phyloP scores from a whole-genome alignment of 2,329 filamentous ascomycete genomes.

The Botrytis sinoallii region DNA sequence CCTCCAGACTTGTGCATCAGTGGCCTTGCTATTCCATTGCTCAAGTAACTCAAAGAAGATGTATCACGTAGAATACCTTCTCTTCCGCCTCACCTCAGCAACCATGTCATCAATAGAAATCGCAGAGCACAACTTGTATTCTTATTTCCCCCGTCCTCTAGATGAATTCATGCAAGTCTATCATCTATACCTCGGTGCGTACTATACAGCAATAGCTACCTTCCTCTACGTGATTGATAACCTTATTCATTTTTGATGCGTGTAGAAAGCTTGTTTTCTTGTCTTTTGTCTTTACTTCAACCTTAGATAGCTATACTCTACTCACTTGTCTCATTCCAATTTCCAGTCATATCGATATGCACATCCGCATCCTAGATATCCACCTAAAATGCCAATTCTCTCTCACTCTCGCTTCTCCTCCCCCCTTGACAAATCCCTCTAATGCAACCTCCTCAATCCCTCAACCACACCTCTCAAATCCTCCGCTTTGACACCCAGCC shows the following conservation, averaged over 20 bases:
- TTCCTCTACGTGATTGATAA: not conserved
- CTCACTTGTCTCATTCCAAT: not conserved
- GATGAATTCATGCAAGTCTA: not conserved
- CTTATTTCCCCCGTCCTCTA: not conserved
- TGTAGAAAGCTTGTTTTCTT: not conserved
- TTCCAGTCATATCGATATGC: not conserved
- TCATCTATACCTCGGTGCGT: not conserved
- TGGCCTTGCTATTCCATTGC: not conserved
- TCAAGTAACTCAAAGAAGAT: not conserved
- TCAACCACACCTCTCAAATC: constrained; percentile 61
- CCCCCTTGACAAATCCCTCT: constrained; percentile 21
- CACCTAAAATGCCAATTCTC: not conserved
- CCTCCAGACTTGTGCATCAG: not conserved
- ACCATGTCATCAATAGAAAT: not conserved
- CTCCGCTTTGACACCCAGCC: constrained; percentile 58
- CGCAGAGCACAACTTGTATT: not conserved
- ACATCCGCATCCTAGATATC: not conserved
- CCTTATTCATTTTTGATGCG: not conserved
- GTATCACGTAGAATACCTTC: not conserved
- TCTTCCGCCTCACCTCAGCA: not conserved
- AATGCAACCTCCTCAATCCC: constrained; percentile 61
- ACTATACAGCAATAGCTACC: not conserved
- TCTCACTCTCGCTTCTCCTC: not conserved
- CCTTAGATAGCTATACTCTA: not conserved
- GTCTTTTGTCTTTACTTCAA: not conserved